Evolutionary conservation across 2,329 filamentous ascomycete species (phyloP), one percentile per base, ranked within the genome.

Genomic region (Exophiala xenobiotica): DNA sequence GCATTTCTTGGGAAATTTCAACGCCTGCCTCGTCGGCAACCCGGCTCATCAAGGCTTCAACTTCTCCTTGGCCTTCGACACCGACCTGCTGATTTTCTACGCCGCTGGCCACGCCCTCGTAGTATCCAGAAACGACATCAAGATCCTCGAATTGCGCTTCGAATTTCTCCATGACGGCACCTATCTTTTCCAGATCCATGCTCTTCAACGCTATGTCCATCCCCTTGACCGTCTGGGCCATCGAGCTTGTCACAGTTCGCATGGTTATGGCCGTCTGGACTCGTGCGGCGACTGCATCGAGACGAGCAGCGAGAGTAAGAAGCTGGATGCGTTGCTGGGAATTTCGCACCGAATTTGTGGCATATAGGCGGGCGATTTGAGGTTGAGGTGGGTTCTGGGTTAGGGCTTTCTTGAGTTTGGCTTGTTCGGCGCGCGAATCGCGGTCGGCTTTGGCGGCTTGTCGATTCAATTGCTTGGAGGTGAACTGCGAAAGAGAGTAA

Each of bases 1-100:
- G 54, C 70, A 95, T 83, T 71, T 93, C 88, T 66, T 86, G 80
- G 60, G 83, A 83, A 55, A 95, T 76, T 70, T 93, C 87, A 46
- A 96, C 81, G 47, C 90, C 90, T 7, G 88, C 89, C 69, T 95
- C 90, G 68, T 95, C 90, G 57, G 90, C 90, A 37, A 93, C 82
- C 72, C 95, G 87, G 58, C 82, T 86, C 71, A 95, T 86, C 56
- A 95, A 73, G 60, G 89, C 84, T 68, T 95, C 90, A 1, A 95
- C 89, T 61, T 91, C 89, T 61, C 95, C 90, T 67, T 95, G 81
- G 71, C 74, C 88, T 73, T 74, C 91, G 2, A 59, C 61, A 2
- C 61, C 61, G 11, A 63, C 57, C 40, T 62, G 60, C 46, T 63
- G 61, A 26, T 55, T 61, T 49, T 63, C 61, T 1, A 63, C 61